These are phyloP conservation scores for Nissolia schottii DNA, from an alignment of 306 rosid species.

Conservation along the genomic window DNA sequence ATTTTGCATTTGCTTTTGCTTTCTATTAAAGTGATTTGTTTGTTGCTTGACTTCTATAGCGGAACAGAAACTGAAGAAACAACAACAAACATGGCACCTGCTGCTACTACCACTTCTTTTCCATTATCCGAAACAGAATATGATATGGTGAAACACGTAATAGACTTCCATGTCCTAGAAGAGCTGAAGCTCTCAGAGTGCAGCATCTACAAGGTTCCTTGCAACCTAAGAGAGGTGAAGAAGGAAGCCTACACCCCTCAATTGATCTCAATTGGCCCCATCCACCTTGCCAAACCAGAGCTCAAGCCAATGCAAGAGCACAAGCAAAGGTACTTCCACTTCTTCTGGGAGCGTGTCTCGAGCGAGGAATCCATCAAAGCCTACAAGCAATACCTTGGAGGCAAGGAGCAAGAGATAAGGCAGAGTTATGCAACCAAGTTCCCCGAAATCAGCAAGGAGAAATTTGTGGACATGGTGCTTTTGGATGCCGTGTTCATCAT, in stretches of 20 bases:
- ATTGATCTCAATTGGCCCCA: conserved; percentile 48
- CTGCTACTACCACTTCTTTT: not conserved
- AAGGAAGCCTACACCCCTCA: no score
- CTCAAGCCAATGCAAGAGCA: conserved; percentile 32
- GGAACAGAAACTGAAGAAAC: not conserved
- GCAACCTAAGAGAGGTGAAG: conserved; percentile 35
- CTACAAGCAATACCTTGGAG: not conserved
- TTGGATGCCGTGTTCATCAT: conserved; percentile 35
- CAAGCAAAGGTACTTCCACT: conserved; percentile 19
- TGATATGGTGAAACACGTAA: conserved; percentile 14
- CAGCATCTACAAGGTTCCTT: conserved; percentile 39
- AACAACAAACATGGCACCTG: conserved; percentile 10
- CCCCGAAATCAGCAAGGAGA: not conserved
- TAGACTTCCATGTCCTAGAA: conserved; percentile 20
- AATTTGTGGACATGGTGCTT: conserved; percentile 19
- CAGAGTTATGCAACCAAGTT: conserved; percentile 16
- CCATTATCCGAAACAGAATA: not conserved
- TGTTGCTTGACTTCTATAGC: not conserved
- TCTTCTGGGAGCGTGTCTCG: no score
- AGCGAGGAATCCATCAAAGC: not conserved
- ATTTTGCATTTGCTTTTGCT: not conserved
- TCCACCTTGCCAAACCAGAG: conserved; percentile 19
- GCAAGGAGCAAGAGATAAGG: conserved; percentile 1
- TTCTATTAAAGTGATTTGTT: not conserved
- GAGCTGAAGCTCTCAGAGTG: not conserved